Percentiles rank a stretch among this genome's conserved stretches.
These are phyloP conservation scores for Phoma sp. DNA, from an alignment of 2,329 filamentous ascomycete species.

Conservation along the genomic window DNA sequence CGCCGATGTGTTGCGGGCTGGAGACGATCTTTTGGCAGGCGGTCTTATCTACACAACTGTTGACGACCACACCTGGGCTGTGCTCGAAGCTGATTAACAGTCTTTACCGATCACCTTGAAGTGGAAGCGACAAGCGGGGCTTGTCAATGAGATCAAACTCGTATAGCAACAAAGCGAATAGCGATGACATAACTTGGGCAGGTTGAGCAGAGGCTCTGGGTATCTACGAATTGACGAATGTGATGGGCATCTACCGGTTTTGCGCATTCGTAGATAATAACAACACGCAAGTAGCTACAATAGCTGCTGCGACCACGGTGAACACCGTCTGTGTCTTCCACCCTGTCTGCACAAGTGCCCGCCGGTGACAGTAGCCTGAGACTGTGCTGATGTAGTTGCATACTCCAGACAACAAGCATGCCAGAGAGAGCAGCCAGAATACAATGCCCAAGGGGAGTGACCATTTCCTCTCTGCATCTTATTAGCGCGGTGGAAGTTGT, in stretches of 20 bases:
- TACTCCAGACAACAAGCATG: constrained; percentile 79
- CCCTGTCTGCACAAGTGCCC: constrained; percentile 88
- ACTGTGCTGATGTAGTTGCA: constrained; percentile 87
- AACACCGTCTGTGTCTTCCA: constrained; percentile 87
- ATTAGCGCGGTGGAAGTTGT: constrained; percentile 1
- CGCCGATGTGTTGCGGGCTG: constrained; percentile 75
- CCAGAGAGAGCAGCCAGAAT: constrained; percentile 83
- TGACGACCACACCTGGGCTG: constrained; percentile 90
- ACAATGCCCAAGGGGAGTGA: constrained; percentile 83
- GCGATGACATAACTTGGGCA: not conserved
- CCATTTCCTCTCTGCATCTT: constrained; percentile 71
- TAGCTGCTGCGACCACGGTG: constrained; percentile 50
- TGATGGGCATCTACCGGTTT: constrained; percentile 21
- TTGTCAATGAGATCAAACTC: not conserved
- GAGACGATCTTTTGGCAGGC: constrained; percentile 77
- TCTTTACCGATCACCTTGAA: not conserved
- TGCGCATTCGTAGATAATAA: constrained; percentile 51
- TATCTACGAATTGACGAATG: constrained; percentile 12
- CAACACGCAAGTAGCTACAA: constrained; percentile 52
- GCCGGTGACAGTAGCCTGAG: constrained; percentile 78
- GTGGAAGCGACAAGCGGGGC: not conserved
- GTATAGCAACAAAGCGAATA: not conserved
- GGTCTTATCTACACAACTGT: constrained; percentile 89
- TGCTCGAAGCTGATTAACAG: constrained; percentile 67
- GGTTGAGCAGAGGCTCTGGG: not conserved